Conservation (phyloP, 2,329 filamentous ascomycete genomes). For the Pyrenochaeta sp. region DNA sequence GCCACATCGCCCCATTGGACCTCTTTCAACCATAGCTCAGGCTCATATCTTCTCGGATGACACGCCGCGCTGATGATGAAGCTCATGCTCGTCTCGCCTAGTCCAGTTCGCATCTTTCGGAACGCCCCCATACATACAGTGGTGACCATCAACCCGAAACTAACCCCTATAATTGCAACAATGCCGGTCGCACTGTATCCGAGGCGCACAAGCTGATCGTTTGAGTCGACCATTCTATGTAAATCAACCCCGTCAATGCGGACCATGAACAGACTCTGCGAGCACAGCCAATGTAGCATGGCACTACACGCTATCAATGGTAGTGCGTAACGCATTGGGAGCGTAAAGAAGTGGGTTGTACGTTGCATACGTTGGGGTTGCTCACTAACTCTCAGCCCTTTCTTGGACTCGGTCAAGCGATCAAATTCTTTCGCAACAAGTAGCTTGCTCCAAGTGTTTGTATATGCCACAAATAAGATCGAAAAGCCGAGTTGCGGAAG, state of each 20-base stretch:
- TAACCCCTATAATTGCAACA: slow-evolving; percentile 19
- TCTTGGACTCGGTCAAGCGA: slow-evolving; percentile 44
- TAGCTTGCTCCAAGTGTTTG: slow-evolving; percentile 43
- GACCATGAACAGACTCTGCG: slow-evolving; percentile 53
- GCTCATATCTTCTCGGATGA: slow-evolving; percentile 18
- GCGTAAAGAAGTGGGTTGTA: slow-evolving; percentile 50
- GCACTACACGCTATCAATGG: slow-evolving; percentile 48
- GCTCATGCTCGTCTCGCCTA: slow-evolving; percentile 78
- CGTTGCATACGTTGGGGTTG: slow-evolving; percentile 47
- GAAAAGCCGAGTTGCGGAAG: slow-evolving; percentile 58
- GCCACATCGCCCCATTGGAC: slow-evolving; percentile 25
- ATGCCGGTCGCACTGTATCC: slow-evolving; percentile 31
- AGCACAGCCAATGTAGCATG: slow-evolving; percentile 54
- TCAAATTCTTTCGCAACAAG: slow-evolving; percentile 59
- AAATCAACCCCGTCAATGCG: slow-evolving; percentile 28
- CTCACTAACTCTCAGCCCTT: slow-evolving; percentile 49
- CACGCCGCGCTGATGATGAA: slow-evolving; percentile 34
- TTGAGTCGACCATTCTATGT: slow-evolving; percentile 2
- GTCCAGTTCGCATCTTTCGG: slow-evolving; percentile 74
- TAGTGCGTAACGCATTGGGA: slow-evolving; percentile 49
- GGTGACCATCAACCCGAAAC: slow-evolving; percentile 15
- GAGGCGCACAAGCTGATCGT: slow-evolving; percentile 19
- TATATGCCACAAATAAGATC: slow-evolving; percentile 57
- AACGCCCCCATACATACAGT: slow-evolving; percentile 59
- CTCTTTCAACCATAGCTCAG: slow-evolving; percentile 18